A percentile compares a stretch with the other conserved stretches of the same genome.
Evolutionary conservation across 1,284 basidiomycete species (phyloP).

Genomic region (Xerocomus minutiporus): DNA sequence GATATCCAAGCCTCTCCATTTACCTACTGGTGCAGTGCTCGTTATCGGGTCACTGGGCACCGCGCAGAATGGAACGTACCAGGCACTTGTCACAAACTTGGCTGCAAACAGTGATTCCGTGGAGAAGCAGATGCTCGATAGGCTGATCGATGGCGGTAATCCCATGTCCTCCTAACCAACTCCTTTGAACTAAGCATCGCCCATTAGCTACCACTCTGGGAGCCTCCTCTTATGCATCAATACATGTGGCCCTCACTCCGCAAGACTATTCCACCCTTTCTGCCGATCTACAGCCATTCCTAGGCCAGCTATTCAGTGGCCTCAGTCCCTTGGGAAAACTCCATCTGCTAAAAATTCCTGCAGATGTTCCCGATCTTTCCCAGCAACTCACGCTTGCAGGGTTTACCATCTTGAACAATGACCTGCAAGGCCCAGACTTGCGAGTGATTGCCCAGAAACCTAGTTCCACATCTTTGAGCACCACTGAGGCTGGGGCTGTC

Average conservation of each 20-base stretch:
- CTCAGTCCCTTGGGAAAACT: constrained; percentile 64
- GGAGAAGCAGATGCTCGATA: constrained; percentile 72
- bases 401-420: constrained; percentile 51
- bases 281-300: constrained; percentile 49
- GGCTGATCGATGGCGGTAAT: constrained; percentile 70
- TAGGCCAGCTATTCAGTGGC: constrained; percentile 54
- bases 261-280: constrained; percentile 57
- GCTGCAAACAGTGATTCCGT: constrained; percentile 47
- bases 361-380: constrained; percentile 42
- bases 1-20: constrained; percentile 4
- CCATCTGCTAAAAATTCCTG: constrained; percentile 53
- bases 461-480: constrained; percentile 33
- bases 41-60: constrained; percentile 71
- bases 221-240: constrained; percentile 55
- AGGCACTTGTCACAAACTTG: constrained; percentile 57
- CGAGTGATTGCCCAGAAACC: constrained; percentile 65
- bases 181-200: constrained; percentile 7
- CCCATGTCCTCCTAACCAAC: constrained; percentile 8
- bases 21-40: constrained; percentile 42
- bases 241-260: constrained; percentile 58
- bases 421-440: constrained; percentile 34
- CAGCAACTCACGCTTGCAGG: constrained; percentile 59
- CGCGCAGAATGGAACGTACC: constrained; percentile 72
- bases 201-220: constrained; percentile 53
- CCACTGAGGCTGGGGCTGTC: constrained; percentile 36